Conservation (phyloP, 2,329 filamentous ascomycete genomes). For the Pseudogymnoascus sp. region DNA sequence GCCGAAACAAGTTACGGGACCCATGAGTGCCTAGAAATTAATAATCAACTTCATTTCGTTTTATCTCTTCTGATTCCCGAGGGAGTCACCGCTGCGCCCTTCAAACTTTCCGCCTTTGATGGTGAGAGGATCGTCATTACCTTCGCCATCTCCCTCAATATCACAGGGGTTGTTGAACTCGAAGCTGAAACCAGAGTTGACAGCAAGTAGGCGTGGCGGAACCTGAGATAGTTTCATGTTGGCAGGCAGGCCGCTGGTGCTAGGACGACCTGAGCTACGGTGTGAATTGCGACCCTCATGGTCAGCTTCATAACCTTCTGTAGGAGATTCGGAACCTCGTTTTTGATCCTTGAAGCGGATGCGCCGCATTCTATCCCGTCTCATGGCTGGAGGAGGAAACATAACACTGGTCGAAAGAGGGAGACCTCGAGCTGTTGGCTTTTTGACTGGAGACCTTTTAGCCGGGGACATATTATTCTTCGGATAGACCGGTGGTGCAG, state of each 20-base stretch:
- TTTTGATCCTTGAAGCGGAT: background rate
- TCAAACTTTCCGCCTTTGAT: background rate
- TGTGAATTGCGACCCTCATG: background rate
- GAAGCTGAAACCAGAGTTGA: conserved; percentile 2
- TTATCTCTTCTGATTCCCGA: background rate
- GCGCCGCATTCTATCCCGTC: background rate
- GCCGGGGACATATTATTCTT: background rate
- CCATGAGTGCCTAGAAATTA: background rate
- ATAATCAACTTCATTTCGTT: background rate
- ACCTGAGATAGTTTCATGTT: background rate
- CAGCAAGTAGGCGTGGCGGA: background rate
- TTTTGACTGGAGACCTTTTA: background rate
- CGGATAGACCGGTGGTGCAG: background rate
- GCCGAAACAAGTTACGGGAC: background rate
- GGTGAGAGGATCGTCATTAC: background rate
- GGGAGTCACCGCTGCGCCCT: background rate
- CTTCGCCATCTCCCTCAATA: background rate
- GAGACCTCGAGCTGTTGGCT: background rate
- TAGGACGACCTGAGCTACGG: background rate
- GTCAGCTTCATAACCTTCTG: background rate
- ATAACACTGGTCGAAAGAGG: background rate
- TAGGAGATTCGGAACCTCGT: background rate
- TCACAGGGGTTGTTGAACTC: background rate
- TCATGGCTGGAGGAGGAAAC: background rate
- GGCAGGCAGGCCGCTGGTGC: background rate